Evolutionary conservation across 371 early-diverging fungal species (phyloP).

Genomic region (Actinomucor elegans): DNA sequence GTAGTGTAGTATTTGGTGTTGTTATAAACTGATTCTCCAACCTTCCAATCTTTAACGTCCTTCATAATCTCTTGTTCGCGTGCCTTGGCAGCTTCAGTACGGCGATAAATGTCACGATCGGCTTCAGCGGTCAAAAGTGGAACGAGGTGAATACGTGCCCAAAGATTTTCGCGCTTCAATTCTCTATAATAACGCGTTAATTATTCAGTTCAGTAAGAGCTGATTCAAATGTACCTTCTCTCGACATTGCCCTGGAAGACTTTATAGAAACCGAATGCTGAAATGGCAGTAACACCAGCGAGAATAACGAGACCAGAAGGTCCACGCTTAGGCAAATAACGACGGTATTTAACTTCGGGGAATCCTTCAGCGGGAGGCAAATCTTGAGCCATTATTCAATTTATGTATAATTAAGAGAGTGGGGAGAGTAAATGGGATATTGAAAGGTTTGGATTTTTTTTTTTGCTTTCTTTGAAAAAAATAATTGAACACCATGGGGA

Average conservation of each 20-base stretch:
- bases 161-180: constrained; percentile 89
- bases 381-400: constrained; percentile 54
- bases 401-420: constrained; percentile 4
- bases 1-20: constrained; percentile 78
- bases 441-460: constrained; percentile 2
- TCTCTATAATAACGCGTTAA: constrained; percentile 60
- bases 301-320: constrained; percentile 72
- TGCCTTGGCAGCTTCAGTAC: constrained; percentile 71
- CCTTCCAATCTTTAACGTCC: constrained; percentile 78
- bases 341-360: constrained; percentile 77
- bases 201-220: neutral
- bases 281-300: constrained; percentile 53
- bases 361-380: constrained; percentile 76
- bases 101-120: constrained; percentile 90
- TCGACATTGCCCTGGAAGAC: constrained; percentile 72
- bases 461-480: neutral
- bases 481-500: neutral
- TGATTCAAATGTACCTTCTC: constrained; percentile 56
- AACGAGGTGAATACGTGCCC: constrained; percentile 88
- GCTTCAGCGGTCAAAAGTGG: constrained; percentile 93
- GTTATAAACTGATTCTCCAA: constrained; percentile 79
- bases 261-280: constrained; percentile 57
- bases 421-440: constrained; percentile 6
- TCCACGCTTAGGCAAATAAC: constrained; percentile 88
- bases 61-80: constrained; percentile 90